Conservation (phyloP, 495 filamentous ascomycete genomes). For the Penicillium waksmanii region DNA sequence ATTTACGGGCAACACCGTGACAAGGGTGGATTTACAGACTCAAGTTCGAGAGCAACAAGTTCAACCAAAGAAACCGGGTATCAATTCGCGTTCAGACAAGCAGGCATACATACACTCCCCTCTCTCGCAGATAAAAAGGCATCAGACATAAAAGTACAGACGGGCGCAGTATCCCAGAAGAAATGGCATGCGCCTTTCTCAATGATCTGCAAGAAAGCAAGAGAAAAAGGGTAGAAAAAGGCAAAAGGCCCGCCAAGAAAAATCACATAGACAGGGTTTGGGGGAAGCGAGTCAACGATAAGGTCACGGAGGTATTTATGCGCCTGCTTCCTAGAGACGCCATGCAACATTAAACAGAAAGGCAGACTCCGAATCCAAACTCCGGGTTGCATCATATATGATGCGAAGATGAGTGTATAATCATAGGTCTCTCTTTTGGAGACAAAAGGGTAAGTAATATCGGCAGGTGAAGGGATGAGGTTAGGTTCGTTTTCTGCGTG, state of each 20-base stretch:
- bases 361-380: constrained; percentile 12
- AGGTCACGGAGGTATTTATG: constrained; percentile 9
- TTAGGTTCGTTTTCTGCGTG: constrained; percentile 3
- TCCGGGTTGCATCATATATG: constrained; percentile 15
- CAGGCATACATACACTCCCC: constrained; percentile 23
- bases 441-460: constrained; percentile 16
- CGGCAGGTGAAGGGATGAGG: constrained; percentile 4
- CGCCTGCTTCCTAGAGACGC: constrained; percentile 17
- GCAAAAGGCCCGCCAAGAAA: neutral
- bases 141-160: constrained; percentile 6
- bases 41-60: too few relatives aligned
- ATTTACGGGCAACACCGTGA: too few relatives aligned
- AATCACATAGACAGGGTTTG: neutral
- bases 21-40: too few relatives aligned
- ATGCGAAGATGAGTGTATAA: constrained; percentile 18
- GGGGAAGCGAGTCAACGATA: neutral
- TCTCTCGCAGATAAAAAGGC: constrained; percentile 6
- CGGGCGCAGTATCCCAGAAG: neutral
- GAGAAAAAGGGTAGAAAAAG: neutral
- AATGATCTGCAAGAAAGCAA: constrained; percentile 19
- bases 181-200: neutral
- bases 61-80: constrained; percentile 22
- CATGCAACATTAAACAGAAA: constrained; percentile 9
- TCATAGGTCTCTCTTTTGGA: constrained; percentile 13
- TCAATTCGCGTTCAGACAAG: constrained; percentile 24